phyloP scores from a whole-genome alignment of 768 basidiomycete genomes.

The Boletus tylopilopsis region DNA sequence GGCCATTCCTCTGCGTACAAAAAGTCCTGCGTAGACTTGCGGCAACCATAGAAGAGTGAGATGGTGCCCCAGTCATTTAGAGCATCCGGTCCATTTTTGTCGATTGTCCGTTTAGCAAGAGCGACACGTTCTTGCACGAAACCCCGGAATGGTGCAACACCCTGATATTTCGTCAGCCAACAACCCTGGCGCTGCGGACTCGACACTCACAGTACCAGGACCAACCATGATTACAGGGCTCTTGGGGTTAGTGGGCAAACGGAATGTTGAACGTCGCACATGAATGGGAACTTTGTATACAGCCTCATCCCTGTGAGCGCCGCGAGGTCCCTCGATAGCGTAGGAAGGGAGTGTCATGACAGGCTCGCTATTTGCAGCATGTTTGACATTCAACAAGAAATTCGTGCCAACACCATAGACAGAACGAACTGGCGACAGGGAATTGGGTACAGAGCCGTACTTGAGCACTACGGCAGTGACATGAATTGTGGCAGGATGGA shows the following conservation, averaged over 20 bases:
- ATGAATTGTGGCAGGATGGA: slow-evolving; percentile 86
- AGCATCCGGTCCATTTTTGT: slow-evolving; percentile 93
- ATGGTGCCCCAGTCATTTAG: slow-evolving; percentile 95
- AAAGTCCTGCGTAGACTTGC: slow-evolving; percentile 84
- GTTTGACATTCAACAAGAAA: slow-evolving; percentile 90
- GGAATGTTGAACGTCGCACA: slow-evolving; percentile 93
- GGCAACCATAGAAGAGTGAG: slow-evolving; percentile 95
- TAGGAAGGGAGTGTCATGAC: slow-evolving; percentile 64
- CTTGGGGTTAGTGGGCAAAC: slow-evolving; percentile 96
- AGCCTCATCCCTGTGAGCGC: slow-evolving; percentile 68
- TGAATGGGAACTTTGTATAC: slow-evolving; percentile 89
- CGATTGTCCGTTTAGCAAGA: slow-evolving; percentile 88
- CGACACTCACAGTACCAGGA: slow-evolving; percentile 83
- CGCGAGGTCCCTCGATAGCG: slow-evolving; percentile 86
- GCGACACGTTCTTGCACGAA: slow-evolving; percentile 98
- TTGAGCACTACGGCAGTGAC: slow-evolving; percentile 95
- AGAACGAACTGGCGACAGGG: slow-evolving; percentile 55
- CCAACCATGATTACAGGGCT: slow-evolving; percentile 99
- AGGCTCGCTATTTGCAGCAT: slow-evolving; percentile 59
- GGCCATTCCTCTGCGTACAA: slow-evolving; percentile 97
- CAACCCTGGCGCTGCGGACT: background rate
- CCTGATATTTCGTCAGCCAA: slow-evolving; percentile 44
- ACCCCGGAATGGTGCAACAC: slow-evolving; percentile 98
- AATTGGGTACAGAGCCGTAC: slow-evolving; percentile 66
- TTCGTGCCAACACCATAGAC: slow-evolving; percentile 92